A percentile compares a stretch with the other conserved stretches of the same genome.
phyloP scores from a whole-genome alignment of 768 basidiomycete species.

The Russula sp. region DNA sequence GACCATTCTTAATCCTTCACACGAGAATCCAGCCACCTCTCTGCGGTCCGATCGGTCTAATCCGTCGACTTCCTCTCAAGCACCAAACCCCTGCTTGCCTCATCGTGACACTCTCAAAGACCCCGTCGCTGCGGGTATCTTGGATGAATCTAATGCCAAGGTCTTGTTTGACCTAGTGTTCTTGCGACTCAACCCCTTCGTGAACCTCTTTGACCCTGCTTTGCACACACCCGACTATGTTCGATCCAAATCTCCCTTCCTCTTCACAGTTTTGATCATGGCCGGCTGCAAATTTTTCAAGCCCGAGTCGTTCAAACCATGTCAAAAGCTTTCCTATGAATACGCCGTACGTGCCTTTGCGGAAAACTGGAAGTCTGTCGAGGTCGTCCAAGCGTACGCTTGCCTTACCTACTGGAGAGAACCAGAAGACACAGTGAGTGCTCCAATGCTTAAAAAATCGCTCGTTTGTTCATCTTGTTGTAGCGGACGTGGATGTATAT shows the following conservation, averaged over 20 bases:
- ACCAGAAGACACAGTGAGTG: conserved; percentile 69
- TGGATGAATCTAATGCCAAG: conserved; percentile 62
- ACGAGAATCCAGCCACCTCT: conserved; percentile 33
- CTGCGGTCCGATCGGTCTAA: conserved; percentile 31
- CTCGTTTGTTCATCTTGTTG: conserved; percentile 2
- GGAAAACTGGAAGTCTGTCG: conserved; percentile 72
- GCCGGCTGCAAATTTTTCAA: conserved; percentile 81
- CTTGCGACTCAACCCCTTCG: conserved; percentile 79
- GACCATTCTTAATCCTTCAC: conserved; percentile 72
- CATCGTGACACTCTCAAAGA: conserved; percentile 38
- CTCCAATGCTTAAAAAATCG: conserved; percentile 14
- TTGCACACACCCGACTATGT: conserved; percentile 77
- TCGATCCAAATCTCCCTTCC: conserved; percentile 69
- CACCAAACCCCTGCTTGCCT: conserved; percentile 15
- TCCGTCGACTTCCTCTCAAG: conserved; percentile 24
- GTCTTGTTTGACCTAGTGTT: conserved; percentile 74
- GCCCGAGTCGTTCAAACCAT: conserved; percentile 55
- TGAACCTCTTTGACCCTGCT: conserved; percentile 83
- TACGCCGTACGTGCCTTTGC: conserved; percentile 72
- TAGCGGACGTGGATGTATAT: conserved; percentile 85
- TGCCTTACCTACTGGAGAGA: conserved; percentile 89
- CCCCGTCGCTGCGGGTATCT: conserved; percentile 63
- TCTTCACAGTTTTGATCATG: conserved; percentile 81
- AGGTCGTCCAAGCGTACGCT: conserved; percentile 83
- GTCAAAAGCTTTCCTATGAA: conserved; percentile 65